Percentiles rank a stretch among this genome's conserved stretches.
phyloP scores from a whole-genome alignment of 768 basidiomycete species.

The Phylloporus sp. region DNA sequence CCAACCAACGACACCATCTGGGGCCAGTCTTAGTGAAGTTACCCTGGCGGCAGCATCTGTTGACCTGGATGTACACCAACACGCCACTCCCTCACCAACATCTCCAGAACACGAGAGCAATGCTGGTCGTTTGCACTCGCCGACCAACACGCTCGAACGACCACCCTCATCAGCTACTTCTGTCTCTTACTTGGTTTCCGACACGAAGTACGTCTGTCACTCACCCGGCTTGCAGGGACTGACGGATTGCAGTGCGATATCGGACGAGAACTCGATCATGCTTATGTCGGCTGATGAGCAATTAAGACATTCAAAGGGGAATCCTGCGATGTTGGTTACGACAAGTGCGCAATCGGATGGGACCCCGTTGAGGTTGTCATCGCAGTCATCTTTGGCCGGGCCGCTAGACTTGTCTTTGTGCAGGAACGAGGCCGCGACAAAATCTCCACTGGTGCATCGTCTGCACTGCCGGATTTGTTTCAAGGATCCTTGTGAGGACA shows the following conservation, averaged over 20 bases:
- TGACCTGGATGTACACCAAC: background rate
- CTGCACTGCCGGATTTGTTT: conserved; percentile 52
- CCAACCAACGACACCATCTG: background rate
- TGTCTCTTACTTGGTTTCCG: conserved; percentile 7
- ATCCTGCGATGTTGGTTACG: conserved; percentile 29
- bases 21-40: background rate
- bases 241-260: conserved; percentile 5
- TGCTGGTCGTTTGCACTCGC: conserved; percentile 4
- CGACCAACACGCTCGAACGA: too few species aligned
- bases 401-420: conserved; percentile 11
- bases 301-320: conserved; percentile 31
- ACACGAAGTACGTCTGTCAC: conserved; percentile 17
- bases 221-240: too few species aligned
- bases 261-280: conserved; percentile 22
- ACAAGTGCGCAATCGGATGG: conserved; percentile 28
- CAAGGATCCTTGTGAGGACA: conserved; percentile 46
- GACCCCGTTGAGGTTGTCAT: conserved; percentile 17
- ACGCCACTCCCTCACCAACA: conserved; percentile 20
- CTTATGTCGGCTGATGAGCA: conserved; percentile 29
- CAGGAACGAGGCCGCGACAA: too few species aligned
- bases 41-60: background rate
- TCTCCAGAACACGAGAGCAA: conserved; percentile 29
- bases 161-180: conserved; percentile 13
- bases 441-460: conserved; percentile 3
- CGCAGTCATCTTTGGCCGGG: conserved; percentile 19